Percentiles rank a stretch among this genome's conserved stretches.
Evolutionary conservation across 306 rosid genomes (phyloP).

Genomic region (Ormosia semicastrata): DNA sequence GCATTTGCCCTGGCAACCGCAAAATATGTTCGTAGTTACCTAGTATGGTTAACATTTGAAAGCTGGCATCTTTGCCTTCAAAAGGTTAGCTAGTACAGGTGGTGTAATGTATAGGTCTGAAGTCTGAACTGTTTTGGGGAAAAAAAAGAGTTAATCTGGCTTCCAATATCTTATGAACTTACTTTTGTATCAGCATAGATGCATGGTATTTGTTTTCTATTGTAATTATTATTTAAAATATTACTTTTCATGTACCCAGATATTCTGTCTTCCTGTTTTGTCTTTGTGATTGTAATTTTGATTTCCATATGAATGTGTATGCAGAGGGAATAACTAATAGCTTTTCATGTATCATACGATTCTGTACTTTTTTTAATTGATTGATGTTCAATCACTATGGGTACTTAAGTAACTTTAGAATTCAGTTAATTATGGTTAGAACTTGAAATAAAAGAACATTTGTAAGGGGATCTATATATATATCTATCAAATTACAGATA

Average conservation of each 20-base stretch:
- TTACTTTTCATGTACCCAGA: not conserved
- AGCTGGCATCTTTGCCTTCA: not conserved
- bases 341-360: not conserved
- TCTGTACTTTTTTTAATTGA: not conserved
- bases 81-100: conserved; percentile 8
- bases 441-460: not conserved
- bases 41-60: conserved; percentile 14
- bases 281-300: not conserved
- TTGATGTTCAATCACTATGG: not conserved
- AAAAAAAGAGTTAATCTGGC: not conserved
- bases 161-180: not conserved
- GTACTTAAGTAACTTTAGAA: not conserved
- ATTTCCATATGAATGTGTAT: not conserved
- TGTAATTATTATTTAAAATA: not conserved
- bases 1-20: not conserved
- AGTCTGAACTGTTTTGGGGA: not conserved
- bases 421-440: not conserved
- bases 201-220: not conserved
- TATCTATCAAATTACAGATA: not conserved
- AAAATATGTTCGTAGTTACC: not conserved
- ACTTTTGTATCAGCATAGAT: not conserved
- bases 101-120: not conserved
- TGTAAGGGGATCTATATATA: not conserved
- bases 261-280: not conserved
- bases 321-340: not conserved